Evolutionary conservation across 208 protist species (phyloP), one percentile per base, ranked within the genome.

Genomic region (Tritrichomonas musculus): DNA sequence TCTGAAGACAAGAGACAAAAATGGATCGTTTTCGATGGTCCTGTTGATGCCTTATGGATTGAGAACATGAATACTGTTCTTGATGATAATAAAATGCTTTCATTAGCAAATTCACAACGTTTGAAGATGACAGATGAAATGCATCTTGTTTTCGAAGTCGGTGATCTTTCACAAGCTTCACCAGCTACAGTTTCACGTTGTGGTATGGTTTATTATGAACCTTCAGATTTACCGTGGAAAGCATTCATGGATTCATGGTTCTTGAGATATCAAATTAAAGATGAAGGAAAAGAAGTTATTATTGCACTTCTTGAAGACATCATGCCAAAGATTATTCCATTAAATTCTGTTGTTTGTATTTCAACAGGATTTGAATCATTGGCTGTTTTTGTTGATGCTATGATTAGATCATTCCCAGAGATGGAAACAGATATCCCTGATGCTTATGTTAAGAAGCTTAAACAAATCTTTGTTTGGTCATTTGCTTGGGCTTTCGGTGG

Each of bases 41-140:
- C 98, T 33, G 98, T 99, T 33, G 98, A 99, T 94, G 97, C 98
- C 8, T 93, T 99, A 27, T 99, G 98, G 98, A 99, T 99, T 96
- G 98, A 99, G 95, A 98, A 98, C 94, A 98, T 99, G 97, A 99
- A 99, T 96, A 99, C 98, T 9, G 98, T 99, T 8, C 95, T 99
- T 13, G 98, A 99, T 95, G 98, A 99, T 95, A 98, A 98, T 96
- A 99, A 98, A 95, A 96, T 98, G 94, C 96, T 99, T 5, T 99
- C 97, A 95, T 96, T 99, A 36, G 95, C 98, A 97, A 95, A 93
- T 27, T 97, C 97, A 72, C 97, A 99, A 95, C 97, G 98, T 94
- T 98, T 99, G 94, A 98, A 98, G 94, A 97, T 99, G 44, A 77
- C 88, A 33, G 25, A 49, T 47, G 92, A 95, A 25, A 97, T 98